Evolutionary conservation across 2,329 filamentous ascomycete species (phyloP), one percentile per base, ranked within the genome.

Genomic region (Sphaerulina populicola): DNA sequence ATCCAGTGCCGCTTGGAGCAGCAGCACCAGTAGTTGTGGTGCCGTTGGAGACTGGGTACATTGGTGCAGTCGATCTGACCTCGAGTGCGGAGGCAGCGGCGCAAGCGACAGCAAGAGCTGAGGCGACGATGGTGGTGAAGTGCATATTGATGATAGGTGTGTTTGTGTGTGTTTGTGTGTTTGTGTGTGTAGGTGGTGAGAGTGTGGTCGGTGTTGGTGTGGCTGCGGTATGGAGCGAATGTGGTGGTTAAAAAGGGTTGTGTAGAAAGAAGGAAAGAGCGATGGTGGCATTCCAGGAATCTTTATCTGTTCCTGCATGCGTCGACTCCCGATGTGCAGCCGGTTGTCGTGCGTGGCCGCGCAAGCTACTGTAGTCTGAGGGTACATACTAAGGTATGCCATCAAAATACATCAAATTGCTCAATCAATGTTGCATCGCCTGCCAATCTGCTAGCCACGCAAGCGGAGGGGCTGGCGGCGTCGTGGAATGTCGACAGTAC

Each of bases 61-160:
- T 15, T 8, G 51, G 44, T 11, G 43, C 39, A 10, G 50, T 45
- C n/a, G 50, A 31, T 33, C 50, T 21, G 12, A 21, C 23, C 6
- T 30, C 29, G 39, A 33, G 30, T 44, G 12, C 50, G 47, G 39
- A 47, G 18, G 48, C 52, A 30, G 48, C 47, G 44, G 44, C 52
- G 44, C 48, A 38, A 44, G 52, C 44, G 39, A 45, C 42, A 44
- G 46, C 46, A 33, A 46, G 46, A 45, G 52, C 48, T 15, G 47
- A 51, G 39, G 52, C 44, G 44, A 45, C 18, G 47, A 51, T 51
- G 47, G 43, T 51, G 43, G 47, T 51, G 52, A 54, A 54, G n/a
- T 51, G 52, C 52, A 54, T 54, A 6, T 23, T 53, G 47, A 31
- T 18, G 23, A 31, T 43, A 18, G 18, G 18, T 27, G 45, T 37